Evolutionary conservation across 2,329 filamentous ascomycete species (phyloP), one percentile per base, ranked within the genome.

Genomic region (Monilinia laxa): DNA sequence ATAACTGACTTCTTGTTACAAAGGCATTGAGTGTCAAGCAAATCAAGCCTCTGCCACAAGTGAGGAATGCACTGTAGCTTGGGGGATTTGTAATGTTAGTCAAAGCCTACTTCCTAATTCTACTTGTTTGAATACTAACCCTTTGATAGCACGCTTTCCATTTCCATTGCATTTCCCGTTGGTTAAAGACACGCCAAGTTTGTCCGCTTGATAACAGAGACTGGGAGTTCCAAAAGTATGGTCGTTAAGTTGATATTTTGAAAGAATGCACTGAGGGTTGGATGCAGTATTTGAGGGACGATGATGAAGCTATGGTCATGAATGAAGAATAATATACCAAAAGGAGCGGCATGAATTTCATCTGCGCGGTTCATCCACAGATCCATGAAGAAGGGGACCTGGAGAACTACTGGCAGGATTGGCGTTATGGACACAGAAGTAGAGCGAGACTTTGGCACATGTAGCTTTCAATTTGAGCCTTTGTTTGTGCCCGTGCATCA

Each of bases 201-300:
- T 99, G 95, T 77, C 95, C 95, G 20, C 83, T 99, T 55, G 95
- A 99, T 81, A 99, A 99, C 81, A 85, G 94, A 75, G 95, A 99
- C 80, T 99, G 95, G 95, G 95, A 99, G 78, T 99, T 98, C 83
- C 95, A 99, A 81, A 99, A 98, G 80, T 99, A 99, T 78, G 95
- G 95, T 71, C 85, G 87, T 73, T 89, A 79, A 78, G 49, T 57
- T 31, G 28, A 28, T 40, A 23, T 2, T 35, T 31, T 40, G 11
- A 38, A 12, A 40, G 18, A 40, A 52, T 25, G 20, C 45, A 25
- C 14, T 10, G n/a, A 49, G 23, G 47, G 62, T 28, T 56, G 40
- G 25, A 49, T 57, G 49, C 23, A n/a, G 23, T 40, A n/a, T 52
- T 28, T 49, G 49, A 59, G n/a, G 54, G 42, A 49, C 49, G 54